Conservation (phyloP, 768 basidiomycete genomes). For the Leccinum arenicola region DNA sequence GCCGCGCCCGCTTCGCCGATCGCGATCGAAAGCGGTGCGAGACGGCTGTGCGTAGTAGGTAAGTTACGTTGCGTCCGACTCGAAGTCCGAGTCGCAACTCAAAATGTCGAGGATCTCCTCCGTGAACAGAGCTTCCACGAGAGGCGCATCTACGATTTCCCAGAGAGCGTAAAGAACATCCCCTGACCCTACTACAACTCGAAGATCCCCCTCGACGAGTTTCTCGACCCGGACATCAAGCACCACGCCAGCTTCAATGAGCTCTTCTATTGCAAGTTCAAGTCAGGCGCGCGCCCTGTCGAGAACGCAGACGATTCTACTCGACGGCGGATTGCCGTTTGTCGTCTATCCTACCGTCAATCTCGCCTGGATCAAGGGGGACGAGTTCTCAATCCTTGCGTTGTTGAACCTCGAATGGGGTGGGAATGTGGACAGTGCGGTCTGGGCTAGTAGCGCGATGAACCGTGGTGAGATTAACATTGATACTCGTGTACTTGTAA, state of each 20-base stretch:
- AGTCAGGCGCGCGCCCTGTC: conserved; percentile 58
- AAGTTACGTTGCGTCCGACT: no score
- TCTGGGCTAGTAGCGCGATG: no score
- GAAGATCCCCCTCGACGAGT: conserved; percentile 51
- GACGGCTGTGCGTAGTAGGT: no score
- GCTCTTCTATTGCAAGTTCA: conserved; percentile 67
- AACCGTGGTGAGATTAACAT: no score
- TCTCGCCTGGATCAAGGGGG: conserved; percentile 56
- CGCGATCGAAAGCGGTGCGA: no score
- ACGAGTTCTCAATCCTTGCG: conserved; percentile 60
- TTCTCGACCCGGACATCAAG: conserved; percentile 57
- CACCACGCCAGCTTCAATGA: conserved; percentile 72
- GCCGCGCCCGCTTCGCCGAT: no score
- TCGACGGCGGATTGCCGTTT: conserved; percentile 61
- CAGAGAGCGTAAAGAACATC: conserved; percentile 49
- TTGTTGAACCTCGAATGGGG: conserved; percentile 38
- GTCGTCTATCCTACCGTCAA: no score
- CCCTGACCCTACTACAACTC: conserved; percentile 42
- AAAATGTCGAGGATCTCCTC: conserved; percentile 45
- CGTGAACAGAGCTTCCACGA: conserved; percentile 53
- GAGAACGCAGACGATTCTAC: conserved; percentile 51
- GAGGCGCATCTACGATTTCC: conserved; percentile 54
- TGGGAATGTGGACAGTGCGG: background rate
- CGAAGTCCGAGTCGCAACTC: no score
- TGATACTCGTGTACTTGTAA: no score